phyloP scores from a whole-genome alignment of 345 rosid species.

The Erysimum cheiranthoides region DNA sequence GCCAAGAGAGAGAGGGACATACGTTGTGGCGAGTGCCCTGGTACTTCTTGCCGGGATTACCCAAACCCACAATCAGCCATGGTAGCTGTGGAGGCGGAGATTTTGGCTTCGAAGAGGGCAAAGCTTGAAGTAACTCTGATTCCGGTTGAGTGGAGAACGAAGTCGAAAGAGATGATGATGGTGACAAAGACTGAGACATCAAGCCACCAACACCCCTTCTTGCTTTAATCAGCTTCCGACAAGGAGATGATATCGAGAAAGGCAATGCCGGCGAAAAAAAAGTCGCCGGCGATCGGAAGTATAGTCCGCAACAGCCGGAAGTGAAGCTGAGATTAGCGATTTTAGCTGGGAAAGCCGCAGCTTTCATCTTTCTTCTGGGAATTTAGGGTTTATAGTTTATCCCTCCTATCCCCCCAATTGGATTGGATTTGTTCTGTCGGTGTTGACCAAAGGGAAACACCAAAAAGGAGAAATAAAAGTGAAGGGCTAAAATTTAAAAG shows the following conservation, averaged over 20 bases:
- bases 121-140: slow-evolving; percentile 28
- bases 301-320: slow-evolving; percentile 8
- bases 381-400: slow-evolving; percentile 36
- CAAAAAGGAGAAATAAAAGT: background rate
- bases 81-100: slow-evolving; percentile 57
- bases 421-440: slow-evolving; percentile 1
- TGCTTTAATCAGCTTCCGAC: slow-evolving; percentile 34
- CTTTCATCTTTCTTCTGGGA: slow-evolving; percentile 35
- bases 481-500: background rate
- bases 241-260: slow-evolving; percentile 18
- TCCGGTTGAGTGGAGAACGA: slow-evolving; percentile 35
- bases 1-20: background rate
- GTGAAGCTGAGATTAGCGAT: slow-evolving; percentile 35
- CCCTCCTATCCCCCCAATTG: background rate
- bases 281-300: slow-evolving; percentile 15
- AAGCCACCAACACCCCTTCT: slow-evolving; percentile 15
- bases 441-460: background rate
- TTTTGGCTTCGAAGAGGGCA: slow-evolving; percentile 34
- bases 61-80: slow-evolving; percentile 91
- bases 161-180: slow-evolving; percentile 27
- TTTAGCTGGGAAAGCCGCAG: slow-evolving; percentile 31
- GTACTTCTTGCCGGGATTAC: slow-evolving; percentile 85
- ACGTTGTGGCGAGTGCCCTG: slow-evolving; percentile 89
- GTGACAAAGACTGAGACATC: slow-evolving; percentile 41
- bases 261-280: slow-evolving; percentile 12